phyloP scores from a whole-genome alignment of 805 yeast genomes.

The Grigorovia yakushimaensis region DNA sequence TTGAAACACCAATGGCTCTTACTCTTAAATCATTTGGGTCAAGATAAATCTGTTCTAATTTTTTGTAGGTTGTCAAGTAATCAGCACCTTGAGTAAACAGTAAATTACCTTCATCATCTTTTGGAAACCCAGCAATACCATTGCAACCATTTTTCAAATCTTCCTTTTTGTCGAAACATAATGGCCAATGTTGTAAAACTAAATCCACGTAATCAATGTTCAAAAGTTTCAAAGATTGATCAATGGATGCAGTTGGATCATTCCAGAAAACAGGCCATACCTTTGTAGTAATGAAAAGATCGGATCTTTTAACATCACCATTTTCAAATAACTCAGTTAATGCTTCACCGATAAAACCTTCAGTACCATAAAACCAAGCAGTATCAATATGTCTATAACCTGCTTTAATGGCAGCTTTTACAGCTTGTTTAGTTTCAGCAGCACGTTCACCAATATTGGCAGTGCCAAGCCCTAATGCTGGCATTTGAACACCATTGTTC shows the following conservation, averaged over 20 bases:
- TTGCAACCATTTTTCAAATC: constrained; percentile 17
- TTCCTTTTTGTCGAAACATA: constrained; percentile 30
- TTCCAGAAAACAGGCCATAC: constrained; percentile 52
- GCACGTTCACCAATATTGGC: constrained; percentile 42
- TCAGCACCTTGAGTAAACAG: constrained; percentile 32
- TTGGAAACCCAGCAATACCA: constrained; percentile 16
- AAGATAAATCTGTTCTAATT: constrained; percentile 31
- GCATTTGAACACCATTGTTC: constrained; percentile 50
- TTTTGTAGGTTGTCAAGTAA: constrained; percentile 44
- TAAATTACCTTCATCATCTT: constrained; percentile 29
- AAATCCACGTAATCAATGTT: constrained; percentile 70
- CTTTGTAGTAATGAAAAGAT: constrained; percentile 64
- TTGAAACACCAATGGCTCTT: constrained; percentile 51
- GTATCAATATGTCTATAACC: constrained; percentile 72
- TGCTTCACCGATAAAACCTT: constrained; percentile 56
- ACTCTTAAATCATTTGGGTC: constrained; percentile 34
- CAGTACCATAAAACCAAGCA: constrained; percentile 62
- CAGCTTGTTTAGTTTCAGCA: constrained; percentile 41
- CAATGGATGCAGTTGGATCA: constrained; percentile 42
- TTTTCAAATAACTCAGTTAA: constrained; percentile 39
- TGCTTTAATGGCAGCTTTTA: constrained; percentile 48
- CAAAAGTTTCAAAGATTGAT: constrained; percentile 47
- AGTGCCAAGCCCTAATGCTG: constrained; percentile 64
- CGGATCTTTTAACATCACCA: constrained; percentile 41
- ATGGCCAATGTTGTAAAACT: constrained; percentile 73